Conservation (phyloP, 2,329 filamentous ascomycete species). For the Pseudogymnoascus sp. region DNA sequence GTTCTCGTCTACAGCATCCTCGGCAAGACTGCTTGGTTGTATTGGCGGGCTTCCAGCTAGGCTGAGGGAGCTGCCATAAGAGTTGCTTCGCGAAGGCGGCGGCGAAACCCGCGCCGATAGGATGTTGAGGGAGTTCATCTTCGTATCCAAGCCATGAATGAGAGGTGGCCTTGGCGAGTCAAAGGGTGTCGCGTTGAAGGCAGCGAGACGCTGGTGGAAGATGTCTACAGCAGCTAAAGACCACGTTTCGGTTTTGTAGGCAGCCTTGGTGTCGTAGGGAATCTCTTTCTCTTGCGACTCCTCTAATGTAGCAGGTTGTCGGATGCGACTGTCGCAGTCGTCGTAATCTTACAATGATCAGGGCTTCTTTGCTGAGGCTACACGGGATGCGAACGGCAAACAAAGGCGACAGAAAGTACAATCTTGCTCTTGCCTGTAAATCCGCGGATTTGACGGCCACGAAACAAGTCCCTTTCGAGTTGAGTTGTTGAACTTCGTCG, state of each 20-base stretch:
- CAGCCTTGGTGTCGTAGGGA: not conserved
- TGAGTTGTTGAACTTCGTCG: constrained; percentile 4
- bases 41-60: not conserved
- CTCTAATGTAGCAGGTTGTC: not conserved
- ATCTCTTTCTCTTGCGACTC: not conserved
- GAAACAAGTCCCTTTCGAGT: constrained; percentile 1
- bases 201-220: not conserved
- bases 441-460: constrained; percentile 1
- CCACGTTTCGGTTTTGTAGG: not conserved
- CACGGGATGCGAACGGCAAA: not conserved
- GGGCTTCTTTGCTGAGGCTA: not conserved
- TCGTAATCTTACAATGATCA: constrained; percentile 2
- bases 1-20: constrained; percentile 33
- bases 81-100: constrained; percentile 53
- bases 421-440: not conserved
- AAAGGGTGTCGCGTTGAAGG: not conserved
- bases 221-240: not conserved
- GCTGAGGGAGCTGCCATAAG: constrained; percentile 37
- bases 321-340: constrained; percentile 1
- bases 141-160: constrained; percentile 47
- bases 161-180: constrained; percentile 10
- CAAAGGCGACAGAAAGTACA: constrained; percentile 1
- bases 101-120: constrained; percentile 75
- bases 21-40: constrained; percentile 18
- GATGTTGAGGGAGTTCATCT: constrained; percentile 96